Evolutionary conservation across 768 basidiomycete genomes (phyloP), one percentile per base, ranked within the genome.

Genomic region (Crassisporium funariophilum): DNA sequence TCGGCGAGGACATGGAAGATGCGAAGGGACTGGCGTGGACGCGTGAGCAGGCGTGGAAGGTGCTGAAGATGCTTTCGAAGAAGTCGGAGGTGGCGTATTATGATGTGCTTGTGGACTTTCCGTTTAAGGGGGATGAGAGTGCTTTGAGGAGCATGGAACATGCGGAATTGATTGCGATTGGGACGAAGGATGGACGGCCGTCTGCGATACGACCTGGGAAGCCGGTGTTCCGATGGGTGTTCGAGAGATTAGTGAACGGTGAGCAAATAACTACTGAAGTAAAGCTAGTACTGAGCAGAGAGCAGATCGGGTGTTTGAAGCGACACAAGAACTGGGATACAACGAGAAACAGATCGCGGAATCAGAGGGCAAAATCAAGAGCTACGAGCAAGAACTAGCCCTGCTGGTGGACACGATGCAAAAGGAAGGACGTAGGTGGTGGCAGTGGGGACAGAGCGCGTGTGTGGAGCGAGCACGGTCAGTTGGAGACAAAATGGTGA

Each of bases 1-100:
- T 98, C 61, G 95, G 94, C 0, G 94, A 97, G 53, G 95, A 97
- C 59, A 66, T 74, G 1, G 92, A 95, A 44, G 95, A 97, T 58
- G 87, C 88, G 2, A 94, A 92, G 66, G 72, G 61, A 36, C 66
- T 95, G 29, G 73, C 82, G 0, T 99, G 97, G 97, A 77, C 84
- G 4, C 75, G 86, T 36, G 86, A 91, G 50, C 93, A 98, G 60
- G 93, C 82, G 0, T 98, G 94, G 92, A 77, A 73, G 15, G 71
- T 98, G 12, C 72, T 98, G 44, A 86, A 84, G 56, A 71, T 76
- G 9, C 76, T 99, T 25, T 76, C 91, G 1, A 77, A 78, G 52
- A 73, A 77, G 38, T 65, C 78, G 7, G 82, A 95, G 77, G 84
- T 91, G 7, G 76, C 89, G 8, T 98, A 98, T 63, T 81, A 92